These are phyloP conservation scores for Starmerella gropengiesseri DNA, from an alignment of 805 yeast species.

Conservation along the genomic window DNA sequence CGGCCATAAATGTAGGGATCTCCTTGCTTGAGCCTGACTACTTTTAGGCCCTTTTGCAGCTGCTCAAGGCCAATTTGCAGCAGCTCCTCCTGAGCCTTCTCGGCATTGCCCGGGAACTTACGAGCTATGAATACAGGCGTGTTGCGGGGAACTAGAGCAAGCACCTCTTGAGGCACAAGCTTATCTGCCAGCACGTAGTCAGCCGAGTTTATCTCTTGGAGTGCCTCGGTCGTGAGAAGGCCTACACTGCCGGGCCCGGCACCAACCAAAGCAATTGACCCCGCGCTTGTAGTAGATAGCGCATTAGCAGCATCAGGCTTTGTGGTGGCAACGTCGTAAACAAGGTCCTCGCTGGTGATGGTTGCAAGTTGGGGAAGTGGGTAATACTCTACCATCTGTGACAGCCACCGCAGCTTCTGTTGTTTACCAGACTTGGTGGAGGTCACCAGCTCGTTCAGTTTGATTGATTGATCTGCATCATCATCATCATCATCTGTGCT, in stretches of 20 bases:
- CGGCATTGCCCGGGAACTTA: conserved; percentile 95
- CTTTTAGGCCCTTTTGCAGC: conserved; percentile 54
- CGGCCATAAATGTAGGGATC: conserved; percentile 95
- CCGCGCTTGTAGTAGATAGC: conserved; percentile 29
- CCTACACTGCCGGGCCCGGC: conserved; percentile 88
- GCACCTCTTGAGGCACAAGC: conserved; percentile 77
- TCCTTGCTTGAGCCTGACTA: conserved; percentile 87
- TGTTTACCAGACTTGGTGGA: conserved; percentile 28
- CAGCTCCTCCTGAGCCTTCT: conserved; percentile 79
- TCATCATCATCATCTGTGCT: conserved; percentile 38
- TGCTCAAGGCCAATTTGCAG: conserved; percentile 60
- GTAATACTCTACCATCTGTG: conserved; percentile 83
- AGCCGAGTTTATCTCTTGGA: conserved; percentile 67
- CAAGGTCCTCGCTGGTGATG: conserved; percentile 48
- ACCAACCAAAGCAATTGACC: conserved; percentile 73
- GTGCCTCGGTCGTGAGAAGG: conserved; percentile 73
- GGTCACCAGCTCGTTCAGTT: conserved; percentile 52
- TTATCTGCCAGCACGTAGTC: conserved; percentile 84
- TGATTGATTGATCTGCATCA: conserved; percentile 51
- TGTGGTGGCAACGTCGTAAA: conserved; percentile 26
- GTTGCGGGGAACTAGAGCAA: conserved; percentile 65
- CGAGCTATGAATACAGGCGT: conserved; percentile 77
- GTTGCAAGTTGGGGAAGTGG: conserved; percentile 58
- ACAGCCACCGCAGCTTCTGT: conserved; percentile 63
- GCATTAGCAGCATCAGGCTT: conserved; percentile 2